Evolutionary conservation across 768 basidiomycete species (phyloP).

Genomic region (Termitomyces sp.): DNA sequence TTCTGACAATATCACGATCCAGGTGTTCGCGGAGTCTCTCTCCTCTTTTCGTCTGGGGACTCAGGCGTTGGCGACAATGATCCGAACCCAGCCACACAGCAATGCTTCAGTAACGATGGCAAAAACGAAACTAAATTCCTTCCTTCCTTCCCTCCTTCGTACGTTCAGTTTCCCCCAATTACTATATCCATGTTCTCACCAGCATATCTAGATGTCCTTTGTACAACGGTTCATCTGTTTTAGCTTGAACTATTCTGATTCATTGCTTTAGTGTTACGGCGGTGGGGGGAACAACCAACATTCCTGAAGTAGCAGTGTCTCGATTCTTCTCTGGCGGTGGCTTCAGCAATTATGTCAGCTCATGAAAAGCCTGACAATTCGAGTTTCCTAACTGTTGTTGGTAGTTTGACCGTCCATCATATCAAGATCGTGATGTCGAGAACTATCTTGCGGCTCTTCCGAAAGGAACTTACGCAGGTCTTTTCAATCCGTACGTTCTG

Average conservation of each 20-base stretch:
- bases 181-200: neutral
- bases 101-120: conserved; percentile 61
- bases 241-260: neutral
- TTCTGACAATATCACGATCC: neutral
- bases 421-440: conserved; percentile 47
- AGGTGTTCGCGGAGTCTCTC: conserved; percentile 66
- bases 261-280: conserved; percentile 57
- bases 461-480: conserved; percentile 49
- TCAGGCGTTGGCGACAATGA: conserved; percentile 66
- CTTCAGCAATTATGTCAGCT: conserved; percentile 65
- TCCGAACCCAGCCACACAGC: conserved; percentile 47
- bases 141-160: conserved; percentile 59
- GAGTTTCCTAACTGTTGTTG: neutral
- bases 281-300: conserved; percentile 61
- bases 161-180: conserved; percentile 17
- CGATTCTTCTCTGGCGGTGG: conserved; percentile 67
- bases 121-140: conserved; percentile 52
- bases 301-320: conserved; percentile 57
- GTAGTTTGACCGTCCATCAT: conserved; percentile 53
- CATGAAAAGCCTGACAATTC: neutral
- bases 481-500: conserved; percentile 55
- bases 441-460: conserved; percentile 45
- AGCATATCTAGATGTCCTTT: conserved; percentile 43
- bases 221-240: conserved; percentile 28
- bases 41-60: conserved; percentile 69